Percentiles rank a stretch among this genome's conserved stretches.
Evolutionary conservation across 2,329 filamentous ascomycete genomes (phyloP).

Genomic region (Zalaria sp.): DNA sequence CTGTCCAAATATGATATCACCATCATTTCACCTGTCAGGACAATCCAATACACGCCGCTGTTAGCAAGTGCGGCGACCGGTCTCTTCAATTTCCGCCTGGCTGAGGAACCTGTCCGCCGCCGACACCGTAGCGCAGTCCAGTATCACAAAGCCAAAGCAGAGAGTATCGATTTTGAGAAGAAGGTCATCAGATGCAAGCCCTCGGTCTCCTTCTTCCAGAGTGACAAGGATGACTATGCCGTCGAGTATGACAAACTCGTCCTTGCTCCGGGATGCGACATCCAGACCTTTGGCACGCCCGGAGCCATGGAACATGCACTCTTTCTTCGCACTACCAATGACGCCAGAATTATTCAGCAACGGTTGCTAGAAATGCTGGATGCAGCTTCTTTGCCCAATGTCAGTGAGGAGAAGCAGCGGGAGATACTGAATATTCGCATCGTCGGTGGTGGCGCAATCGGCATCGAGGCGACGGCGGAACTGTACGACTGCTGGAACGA

Average conservation of each 20-base stretch:
- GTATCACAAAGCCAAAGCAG: conserved; percentile 27
- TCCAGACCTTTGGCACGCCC: conserved; percentile 26
- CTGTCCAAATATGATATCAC: conserved; percentile 24
- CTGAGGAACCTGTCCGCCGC: conserved; percentile 29
- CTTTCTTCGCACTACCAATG: conserved; percentile 23
- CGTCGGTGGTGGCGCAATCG: conserved; percentile 28
- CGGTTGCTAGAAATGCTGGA: conserved; percentile 23
- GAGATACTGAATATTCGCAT: conserved; percentile 24
- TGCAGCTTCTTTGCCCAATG: conserved; percentile 19
- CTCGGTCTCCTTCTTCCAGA: conserved; percentile 13
- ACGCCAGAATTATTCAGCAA: conserved; percentile 20
- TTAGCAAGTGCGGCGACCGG: conserved; percentile 30
- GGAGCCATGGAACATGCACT: conserved; percentile 24
- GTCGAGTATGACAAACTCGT: conserved; percentile 28
- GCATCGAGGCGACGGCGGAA: conserved; percentile 30
- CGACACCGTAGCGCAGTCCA: conserved; percentile 15
- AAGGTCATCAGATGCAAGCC: conserved; percentile 22
- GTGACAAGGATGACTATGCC: conserved; percentile 17
- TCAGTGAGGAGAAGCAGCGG: conserved; percentile 14
- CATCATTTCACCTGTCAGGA: conserved; percentile 27
- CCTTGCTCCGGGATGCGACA: conserved; percentile 27
- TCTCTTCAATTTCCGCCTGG: conserved; percentile 30
- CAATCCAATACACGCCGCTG: conserved; percentile 30
- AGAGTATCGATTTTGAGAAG: conserved; percentile 22
- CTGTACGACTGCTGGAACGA: conserved; percentile 27